Percentiles rank a stretch among this genome's conserved stretches.
Conservation (phyloP, 768 basidiomycete species). For the Tylopilus rubrobrunneus region DNA sequence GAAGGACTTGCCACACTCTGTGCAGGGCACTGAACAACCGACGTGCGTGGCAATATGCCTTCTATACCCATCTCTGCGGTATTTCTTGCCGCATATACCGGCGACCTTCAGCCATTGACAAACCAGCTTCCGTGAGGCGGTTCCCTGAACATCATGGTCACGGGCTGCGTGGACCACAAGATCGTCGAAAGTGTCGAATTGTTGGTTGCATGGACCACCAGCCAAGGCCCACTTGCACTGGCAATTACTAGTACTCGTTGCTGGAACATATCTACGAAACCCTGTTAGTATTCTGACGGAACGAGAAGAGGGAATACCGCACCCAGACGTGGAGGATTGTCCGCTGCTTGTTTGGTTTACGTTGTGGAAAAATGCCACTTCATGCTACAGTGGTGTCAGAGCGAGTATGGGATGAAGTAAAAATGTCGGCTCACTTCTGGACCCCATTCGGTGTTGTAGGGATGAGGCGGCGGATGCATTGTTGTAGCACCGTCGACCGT, state of each 20-base stretch:
- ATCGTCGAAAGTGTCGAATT: not conserved
- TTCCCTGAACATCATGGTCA: constrained; percentile 3
- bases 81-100: not conserved
- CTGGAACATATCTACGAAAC: not conserved
- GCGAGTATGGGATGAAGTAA: not conserved
- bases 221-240: constrained; percentile 4
- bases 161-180: not conserved
- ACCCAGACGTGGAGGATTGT: not conserved
- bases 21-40: not conserved
- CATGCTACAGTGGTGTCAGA: constrained; percentile 5
- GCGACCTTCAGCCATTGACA: constrained; percentile 1
- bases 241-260: not conserved
- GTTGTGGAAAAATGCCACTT: not conserved
- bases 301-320: not conserved
- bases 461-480: not conserved
- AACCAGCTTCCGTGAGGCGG: not conserved
- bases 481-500: not conserved
- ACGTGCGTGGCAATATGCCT: constrained; percentile 12
- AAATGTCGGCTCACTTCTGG: not conserved
- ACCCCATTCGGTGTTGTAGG: not conserved
- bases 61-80: not conserved
- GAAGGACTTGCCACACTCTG: not conserved
- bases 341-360: not conserved
- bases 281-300: not conserved
- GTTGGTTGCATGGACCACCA: not conserved